Conservation (phyloP, 495 filamentous ascomycete species). For the Bacidia gigantensis region DNA sequence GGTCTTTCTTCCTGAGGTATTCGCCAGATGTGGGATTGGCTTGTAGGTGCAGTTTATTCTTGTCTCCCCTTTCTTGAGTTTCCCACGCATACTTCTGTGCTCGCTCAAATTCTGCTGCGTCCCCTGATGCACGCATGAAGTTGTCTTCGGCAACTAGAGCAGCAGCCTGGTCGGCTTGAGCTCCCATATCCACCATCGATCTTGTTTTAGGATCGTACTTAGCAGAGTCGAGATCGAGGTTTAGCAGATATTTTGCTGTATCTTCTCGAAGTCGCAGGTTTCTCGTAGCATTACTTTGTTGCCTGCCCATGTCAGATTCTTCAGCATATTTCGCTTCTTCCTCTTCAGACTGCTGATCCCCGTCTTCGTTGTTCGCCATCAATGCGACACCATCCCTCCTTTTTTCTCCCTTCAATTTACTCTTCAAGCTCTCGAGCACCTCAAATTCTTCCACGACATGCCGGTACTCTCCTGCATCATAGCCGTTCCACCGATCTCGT, state of each 20-base stretch:
- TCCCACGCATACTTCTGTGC: slow-evolving; percentile 92
- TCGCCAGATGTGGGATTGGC: slow-evolving; percentile 94
- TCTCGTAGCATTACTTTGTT: slow-evolving; percentile 78
- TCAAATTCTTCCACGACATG: slow-evolving; percentile 79
- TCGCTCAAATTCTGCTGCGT: slow-evolving; percentile 86
- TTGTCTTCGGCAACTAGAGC: slow-evolving; percentile 88
- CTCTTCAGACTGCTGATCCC: slow-evolving; percentile 22
- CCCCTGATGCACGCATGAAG: slow-evolving; percentile 78
- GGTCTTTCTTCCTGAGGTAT: slow-evolving; percentile 62
- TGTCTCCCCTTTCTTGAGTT: slow-evolving; percentile 63
- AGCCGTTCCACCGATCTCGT: slow-evolving; percentile 93
- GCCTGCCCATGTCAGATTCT: slow-evolving; percentile 89
- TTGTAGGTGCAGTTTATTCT: slow-evolving; percentile 72
- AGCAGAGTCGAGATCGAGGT: slow-evolving; percentile 88
- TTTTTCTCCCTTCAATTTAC: slow-evolving; percentile 28
- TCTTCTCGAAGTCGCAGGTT: slow-evolving; percentile 90
- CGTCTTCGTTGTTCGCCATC: slow-evolving; percentile 14
- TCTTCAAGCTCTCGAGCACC: slow-evolving; percentile 70
- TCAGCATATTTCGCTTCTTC: slow-evolving; percentile 78
- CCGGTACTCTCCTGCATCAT: slow-evolving; percentile 76
- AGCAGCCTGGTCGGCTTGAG: slow-evolving; percentile 68
- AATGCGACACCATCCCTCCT: slow-evolving; percentile 15
- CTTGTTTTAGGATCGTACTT: slow-evolving; percentile 98
- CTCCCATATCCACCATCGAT: slow-evolving; percentile 82
- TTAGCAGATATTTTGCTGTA: slow-evolving; percentile 94